Conservation (phyloP, 805 yeast genomes). For the Saccharomyces eubayanus region DNA sequence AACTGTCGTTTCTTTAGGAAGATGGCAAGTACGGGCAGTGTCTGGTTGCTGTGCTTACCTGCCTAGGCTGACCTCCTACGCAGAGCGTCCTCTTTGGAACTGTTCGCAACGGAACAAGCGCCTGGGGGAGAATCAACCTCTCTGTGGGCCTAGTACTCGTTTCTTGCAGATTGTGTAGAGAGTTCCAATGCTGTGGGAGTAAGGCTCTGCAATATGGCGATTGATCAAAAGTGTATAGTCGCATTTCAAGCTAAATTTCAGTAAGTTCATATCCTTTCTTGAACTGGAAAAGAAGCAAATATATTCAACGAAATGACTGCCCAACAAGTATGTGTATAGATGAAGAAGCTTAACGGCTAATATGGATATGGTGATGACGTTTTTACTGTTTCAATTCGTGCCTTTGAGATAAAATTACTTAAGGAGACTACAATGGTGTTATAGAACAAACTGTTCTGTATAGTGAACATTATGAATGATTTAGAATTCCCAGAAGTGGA, state of each 20-base stretch:
- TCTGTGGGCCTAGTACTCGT: not conserved
- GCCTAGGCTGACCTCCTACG: not conserved
- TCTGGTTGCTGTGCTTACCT: not conserved
- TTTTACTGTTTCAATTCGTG: not conserved
- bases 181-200: not conserved
- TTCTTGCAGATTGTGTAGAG: not conserved
- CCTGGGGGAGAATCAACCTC: not conserved
- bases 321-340: conserved; percentile 23
- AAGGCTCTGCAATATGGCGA: not conserved
- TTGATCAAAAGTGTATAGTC: not conserved
- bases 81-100: not conserved
- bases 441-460: not conserved
- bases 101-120: not conserved
- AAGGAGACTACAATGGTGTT: not conserved
- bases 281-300: conserved; percentile 10
- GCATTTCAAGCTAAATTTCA: not conserved
- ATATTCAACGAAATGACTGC: conserved; percentile 28
- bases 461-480: not conserved
- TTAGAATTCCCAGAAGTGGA: too few species aligned
- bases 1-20: not conserved
- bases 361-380: not conserved
- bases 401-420: not conserved
- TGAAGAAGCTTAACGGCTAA: not conserved
- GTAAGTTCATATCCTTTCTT: not conserved
- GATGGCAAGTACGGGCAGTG: not conserved